phyloP scores from a whole-genome alignment of 768 basidiomycete species.

The Tulasnella sp. region DNA sequence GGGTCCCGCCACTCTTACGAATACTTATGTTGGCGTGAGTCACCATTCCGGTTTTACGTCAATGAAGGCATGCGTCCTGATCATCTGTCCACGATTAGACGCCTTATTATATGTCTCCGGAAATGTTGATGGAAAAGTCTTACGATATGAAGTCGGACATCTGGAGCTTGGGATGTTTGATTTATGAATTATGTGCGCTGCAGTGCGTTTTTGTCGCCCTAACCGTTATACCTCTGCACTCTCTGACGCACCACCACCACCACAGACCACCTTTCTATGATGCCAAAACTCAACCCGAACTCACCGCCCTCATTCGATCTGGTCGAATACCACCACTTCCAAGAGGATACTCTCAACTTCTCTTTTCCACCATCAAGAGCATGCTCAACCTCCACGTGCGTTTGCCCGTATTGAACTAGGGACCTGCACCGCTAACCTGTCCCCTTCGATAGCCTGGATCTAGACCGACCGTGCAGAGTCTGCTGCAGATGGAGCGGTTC shows the following conservation, averaged over 20 bases:
- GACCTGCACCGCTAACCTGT: conserved; percentile 2
- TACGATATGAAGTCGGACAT: conserved; percentile 99
- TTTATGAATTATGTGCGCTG: conserved; percentile 91
- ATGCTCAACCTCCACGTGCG: conserved; percentile 81
- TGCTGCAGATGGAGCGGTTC: conserved; percentile 36
- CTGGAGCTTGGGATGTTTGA: conserved; percentile 95
- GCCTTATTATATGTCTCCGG: conserved; percentile 99
- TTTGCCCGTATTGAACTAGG: conserved; percentile 15
- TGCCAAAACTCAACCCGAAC: conserved; percentile 80
- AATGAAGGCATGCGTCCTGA: neutral
- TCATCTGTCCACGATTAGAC: conserved; percentile 49
- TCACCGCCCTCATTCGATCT: conserved; percentile 70
- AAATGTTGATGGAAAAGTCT: conserved; percentile 92
- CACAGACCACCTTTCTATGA: conserved; percentile 77
- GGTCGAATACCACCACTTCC: conserved; percentile 90
- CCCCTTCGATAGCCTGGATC: conserved; percentile 60
- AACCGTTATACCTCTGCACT: neutral
- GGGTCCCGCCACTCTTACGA: conserved; percentile 78
- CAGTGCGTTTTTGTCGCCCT: conserved; percentile 37
- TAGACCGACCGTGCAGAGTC: conserved; percentile 73
- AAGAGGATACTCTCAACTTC: conserved; percentile 64
- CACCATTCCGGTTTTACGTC: neutral
- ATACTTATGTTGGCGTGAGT: conserved; percentile 91
- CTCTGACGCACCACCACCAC: neutral
- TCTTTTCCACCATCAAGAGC: conserved; percentile 68